These are phyloP conservation scores for Cokeromyces recurvatus DNA, from an alignment of 371 early-diverging fungal genomes.

Conservation along the genomic window DNA sequence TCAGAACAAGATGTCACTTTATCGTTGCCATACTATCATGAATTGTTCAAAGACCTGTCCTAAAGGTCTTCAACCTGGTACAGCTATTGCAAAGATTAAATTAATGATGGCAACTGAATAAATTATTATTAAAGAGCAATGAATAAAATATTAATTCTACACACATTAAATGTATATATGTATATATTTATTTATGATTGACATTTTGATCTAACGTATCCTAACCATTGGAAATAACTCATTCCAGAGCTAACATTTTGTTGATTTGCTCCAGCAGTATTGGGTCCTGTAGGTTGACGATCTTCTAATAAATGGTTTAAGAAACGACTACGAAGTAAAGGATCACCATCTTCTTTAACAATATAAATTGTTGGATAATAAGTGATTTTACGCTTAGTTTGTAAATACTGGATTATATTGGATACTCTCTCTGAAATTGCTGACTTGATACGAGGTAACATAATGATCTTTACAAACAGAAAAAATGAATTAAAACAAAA, in stretches of 20 bases:
- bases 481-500: too few relatives aligned
- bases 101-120: constrained; percentile 86
- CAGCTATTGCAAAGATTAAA: constrained; percentile 95
- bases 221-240: constrained; percentile 77
- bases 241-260: constrained; percentile 54
- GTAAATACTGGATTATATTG: constrained; percentile 12
- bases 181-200: constrained; percentile 9
- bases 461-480: constrained; percentile 5
- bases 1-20: constrained; percentile 93
- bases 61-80: constrained; percentile 94
- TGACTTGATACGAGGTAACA: constrained; percentile 27
- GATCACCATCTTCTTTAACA: constrained; percentile 76
- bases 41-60: constrained; percentile 97
- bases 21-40: constrained; percentile 99
- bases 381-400: constrained; percentile 16
- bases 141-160: neutral
- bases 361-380: constrained; percentile 45
- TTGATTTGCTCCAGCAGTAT: constrained; percentile 40
- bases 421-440: constrained; percentile 31
- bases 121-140: too few relatives aligned
- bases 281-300: constrained; percentile 33
- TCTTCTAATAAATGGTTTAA: constrained; percentile 67
- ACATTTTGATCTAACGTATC: constrained; percentile 38
- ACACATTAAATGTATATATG: neutral
- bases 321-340: constrained; percentile 54